These are phyloP conservation scores for Singerocomus inundabilis DNA, from an alignment of 1,284 basidiomycete species.

Conservation along the genomic window DNA sequence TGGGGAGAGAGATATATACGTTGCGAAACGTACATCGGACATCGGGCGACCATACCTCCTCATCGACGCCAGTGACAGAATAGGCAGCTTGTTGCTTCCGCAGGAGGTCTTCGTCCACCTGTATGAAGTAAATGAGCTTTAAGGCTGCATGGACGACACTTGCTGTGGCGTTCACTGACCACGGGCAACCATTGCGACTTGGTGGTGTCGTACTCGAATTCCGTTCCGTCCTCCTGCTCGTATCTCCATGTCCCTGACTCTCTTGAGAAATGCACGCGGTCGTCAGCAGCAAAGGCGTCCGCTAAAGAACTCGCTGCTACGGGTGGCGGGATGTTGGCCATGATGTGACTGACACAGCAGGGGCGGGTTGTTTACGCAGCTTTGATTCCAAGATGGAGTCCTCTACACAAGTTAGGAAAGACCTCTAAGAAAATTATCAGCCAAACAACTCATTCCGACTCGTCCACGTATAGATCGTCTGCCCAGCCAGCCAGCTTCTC, in stretches of 20 bases:
- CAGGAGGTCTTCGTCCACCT: slow-evolving; percentile 81
- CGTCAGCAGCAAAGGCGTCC: slow-evolving; percentile 71
- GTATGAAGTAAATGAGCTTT: slow-evolving; percentile 6
- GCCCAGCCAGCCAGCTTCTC: slow-evolving; percentile 25
- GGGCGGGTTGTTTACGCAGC: slow-evolving; percentile 22
- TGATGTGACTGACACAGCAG: slow-evolving; percentile 9
- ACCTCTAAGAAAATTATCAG: background rate
- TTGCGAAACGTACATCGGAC: slow-evolving; percentile 21
- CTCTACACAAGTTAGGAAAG: slow-evolving; percentile 16
- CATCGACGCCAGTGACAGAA: slow-evolving; percentile 86
- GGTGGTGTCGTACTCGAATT: slow-evolving; percentile 82
- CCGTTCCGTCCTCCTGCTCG: slow-evolving; percentile 85
- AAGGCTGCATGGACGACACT: slow-evolving; percentile 10
- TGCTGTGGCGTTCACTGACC: slow-evolving; percentile 46
- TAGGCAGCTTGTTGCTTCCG: slow-evolving; percentile 92
- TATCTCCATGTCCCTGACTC: slow-evolving; percentile 79
- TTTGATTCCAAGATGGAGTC: slow-evolving; percentile 16
- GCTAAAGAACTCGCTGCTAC: slow-evolving; percentile 49
- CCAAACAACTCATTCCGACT: background rate
- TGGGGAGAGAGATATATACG: slow-evolving; percentile 21
- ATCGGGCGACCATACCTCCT: slow-evolving; percentile 61
- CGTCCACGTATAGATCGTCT: slow-evolving; percentile 21
- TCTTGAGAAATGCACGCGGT: slow-evolving; percentile 78
- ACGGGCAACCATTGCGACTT: slow-evolving; percentile 81
- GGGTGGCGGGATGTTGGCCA: slow-evolving; percentile 39